Base-by-base conservation (phyloP, 768 basidiomycete species). In the Trichaptum fuscoviolaceum region DNA sequence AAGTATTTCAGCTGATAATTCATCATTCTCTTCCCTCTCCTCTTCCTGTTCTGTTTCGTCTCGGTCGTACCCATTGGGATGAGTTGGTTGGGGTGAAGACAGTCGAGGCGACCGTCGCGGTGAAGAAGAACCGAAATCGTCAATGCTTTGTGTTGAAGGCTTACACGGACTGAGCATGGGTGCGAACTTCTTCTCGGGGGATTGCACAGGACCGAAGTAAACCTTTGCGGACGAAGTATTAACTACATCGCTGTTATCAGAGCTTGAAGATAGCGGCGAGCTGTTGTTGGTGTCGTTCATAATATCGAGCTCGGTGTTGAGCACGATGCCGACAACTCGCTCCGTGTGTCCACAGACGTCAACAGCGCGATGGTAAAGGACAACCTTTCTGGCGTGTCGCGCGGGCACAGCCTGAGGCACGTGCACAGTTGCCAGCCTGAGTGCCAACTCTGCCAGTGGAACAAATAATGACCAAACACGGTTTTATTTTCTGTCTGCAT, bases 161-260 rank as follows among this genome's bases (percentile, higher is more conserved):
- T 61, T 25, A 68, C 66, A 65, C 68, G 73, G 59, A 73, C 73
- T 67, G 72, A 71, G 73, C 58, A 71, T 73, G 66, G 79, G 73
- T 25, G 76, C 71, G 67, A 81, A 80, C 65, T 76, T 78, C 69
- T 83, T 83, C 75, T 85, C 85, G 36, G 84, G 84, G 7, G 87
- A 84, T 66, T 77, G 81, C 23, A 83, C 70, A 35, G 84, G 81
- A 10, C 83, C 85, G 73, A 85, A 83, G 72, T 83, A 81, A 27
- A 83, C 74, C 70, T 78, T 78, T 17, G 83, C 79, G 26, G 78
- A 72, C 60, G 80, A 76, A 15, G 79, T 78, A 67, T 83, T 78
- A 71, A 74, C 81, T 27, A 72, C 75, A 71, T 85, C 82, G 65
- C 71, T 76, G 71, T 81, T 79, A n/a, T 61, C 59, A 6, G 59